A percentile compares a stretch with the other conserved stretches of the same genome.
These are phyloP conservation scores for Aspergillus tamarii DNA, from an alignment of 2,329 filamentous ascomycete species.

Conservation along the genomic window DNA sequence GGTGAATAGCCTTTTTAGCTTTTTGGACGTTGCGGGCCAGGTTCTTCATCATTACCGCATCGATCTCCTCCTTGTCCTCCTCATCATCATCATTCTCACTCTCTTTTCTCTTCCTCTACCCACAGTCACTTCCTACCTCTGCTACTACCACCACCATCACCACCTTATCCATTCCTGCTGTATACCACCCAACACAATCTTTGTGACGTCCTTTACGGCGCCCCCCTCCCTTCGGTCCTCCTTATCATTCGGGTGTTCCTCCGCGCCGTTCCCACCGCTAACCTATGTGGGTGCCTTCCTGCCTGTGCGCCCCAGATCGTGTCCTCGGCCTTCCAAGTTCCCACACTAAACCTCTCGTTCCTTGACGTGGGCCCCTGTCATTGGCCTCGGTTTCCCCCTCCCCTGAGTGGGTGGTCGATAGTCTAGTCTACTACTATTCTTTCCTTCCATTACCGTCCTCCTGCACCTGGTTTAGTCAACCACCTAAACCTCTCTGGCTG, in stretches of 20 bases:
- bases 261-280: not conserved
- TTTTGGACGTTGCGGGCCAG: not conserved
- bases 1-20: not conserved
- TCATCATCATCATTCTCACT: not conserved
- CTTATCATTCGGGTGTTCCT: not conserved
- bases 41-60: slow-evolving; percentile 3
- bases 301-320: slow-evolving; percentile 14
- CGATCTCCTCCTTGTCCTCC: not conserved
- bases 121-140: slow-evolving; percentile 5
- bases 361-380: slow-evolving; percentile 30
- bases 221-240: not conserved
- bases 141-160: no score
- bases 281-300: slow-evolving; percentile 5
- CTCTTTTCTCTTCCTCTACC: slow-evolving; percentile 9
- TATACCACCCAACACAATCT: no score
- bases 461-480: not conserved
- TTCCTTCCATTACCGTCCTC: not conserved
- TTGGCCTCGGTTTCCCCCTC: slow-evolving; percentile 24
- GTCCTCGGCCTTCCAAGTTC: slow-evolving; percentile 8
- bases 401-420: slow-evolving; percentile 18
- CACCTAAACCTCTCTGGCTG: not conserved
- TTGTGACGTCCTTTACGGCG: no score
- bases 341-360: slow-evolving; percentile 17
- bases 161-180: no score
- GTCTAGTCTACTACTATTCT: not conserved